A percentile compares a stretch with the other conserved stretches of the same genome.
phyloP scores from a whole-genome alignment of 2,329 filamentous ascomycete species.

The Coleophoma cylindrospora region DNA sequence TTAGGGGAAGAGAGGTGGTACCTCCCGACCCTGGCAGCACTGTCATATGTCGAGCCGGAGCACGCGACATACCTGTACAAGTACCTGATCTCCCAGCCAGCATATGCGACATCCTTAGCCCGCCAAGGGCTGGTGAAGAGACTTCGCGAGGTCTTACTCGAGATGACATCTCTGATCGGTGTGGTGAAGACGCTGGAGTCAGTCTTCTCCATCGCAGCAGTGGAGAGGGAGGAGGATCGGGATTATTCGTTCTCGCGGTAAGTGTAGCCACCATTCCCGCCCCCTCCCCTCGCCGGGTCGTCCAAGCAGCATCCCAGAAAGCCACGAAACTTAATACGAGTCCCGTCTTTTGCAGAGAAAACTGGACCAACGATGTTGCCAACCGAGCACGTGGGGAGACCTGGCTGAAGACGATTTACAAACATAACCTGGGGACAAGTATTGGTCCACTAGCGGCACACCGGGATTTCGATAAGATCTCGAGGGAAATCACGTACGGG shows the following conservation, averaged over 20 bases:
- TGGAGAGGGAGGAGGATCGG: constrained; percentile 42
- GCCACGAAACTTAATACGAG: no score
- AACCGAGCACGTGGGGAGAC: constrained; percentile 46
- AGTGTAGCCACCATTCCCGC: no score
- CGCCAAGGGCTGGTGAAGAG: constrained; percentile 43
- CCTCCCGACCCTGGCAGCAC: constrained; percentile 31
- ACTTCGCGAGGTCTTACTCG: constrained; percentile 53
- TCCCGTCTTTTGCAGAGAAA: constrained; percentile 29
- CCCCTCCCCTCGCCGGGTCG: no score
- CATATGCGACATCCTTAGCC: constrained; percentile 34
- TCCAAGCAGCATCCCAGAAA: no score
- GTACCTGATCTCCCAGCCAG: constrained; percentile 44
- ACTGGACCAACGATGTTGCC: constrained; percentile 52
- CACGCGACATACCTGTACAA: constrained; percentile 49
- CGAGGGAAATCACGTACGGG: constrained; percentile 51
- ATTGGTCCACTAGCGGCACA: constrained; percentile 35
- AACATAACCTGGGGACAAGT: constrained; percentile 24
- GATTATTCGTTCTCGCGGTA: constrained; percentile 36
- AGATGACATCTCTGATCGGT: constrained; percentile 51
- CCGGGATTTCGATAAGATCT: constrained; percentile 46
- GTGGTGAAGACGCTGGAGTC: constrained; percentile 57
- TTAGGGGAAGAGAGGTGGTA: constrained; percentile 4
- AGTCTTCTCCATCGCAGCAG: constrained; percentile 14
- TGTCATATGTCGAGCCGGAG: constrained; percentile 44
- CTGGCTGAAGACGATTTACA: constrained; percentile 48